Conservation (phyloP, 1,284 basidiomycete genomes). For the Ceratobasidium papillatum region DNA sequence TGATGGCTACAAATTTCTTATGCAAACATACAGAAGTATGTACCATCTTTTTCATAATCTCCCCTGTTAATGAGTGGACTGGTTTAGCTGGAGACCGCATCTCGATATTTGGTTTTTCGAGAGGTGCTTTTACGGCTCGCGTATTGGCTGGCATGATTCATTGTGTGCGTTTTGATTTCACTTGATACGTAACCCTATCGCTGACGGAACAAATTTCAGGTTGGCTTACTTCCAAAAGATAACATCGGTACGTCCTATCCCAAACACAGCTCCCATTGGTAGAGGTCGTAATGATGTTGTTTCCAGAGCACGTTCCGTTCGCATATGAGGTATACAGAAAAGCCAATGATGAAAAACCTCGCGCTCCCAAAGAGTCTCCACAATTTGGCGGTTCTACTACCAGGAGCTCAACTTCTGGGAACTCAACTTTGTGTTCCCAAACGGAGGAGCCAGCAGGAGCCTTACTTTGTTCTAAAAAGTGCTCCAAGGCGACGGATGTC, state of each 20-base stretch:
- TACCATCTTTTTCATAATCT: not conserved
- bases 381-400: too few species aligned
- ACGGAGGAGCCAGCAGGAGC: not conserved
- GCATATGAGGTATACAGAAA: conserved; percentile 42
- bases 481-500: not conserved
- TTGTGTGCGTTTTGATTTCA: not conserved
- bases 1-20: conserved; percentile 18
- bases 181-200: not conserved
- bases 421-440: not conserved
- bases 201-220: not conserved
- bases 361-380: not conserved
- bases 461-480: not conserved
- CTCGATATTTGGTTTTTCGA: conserved; percentile 44
- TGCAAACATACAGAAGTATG: conserved; percentile 6
- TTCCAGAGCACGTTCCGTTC: conserved; percentile 43
- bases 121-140: conserved; percentile 44
- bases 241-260: conserved; percentile 1
- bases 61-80: not conserved
- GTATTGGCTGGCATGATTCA: conserved; percentile 43
- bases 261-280: not conserved
- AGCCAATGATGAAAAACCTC: not conserved
- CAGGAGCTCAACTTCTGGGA: not conserved
- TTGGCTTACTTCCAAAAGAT: conserved; percentile 7
- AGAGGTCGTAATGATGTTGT: too few species aligned
- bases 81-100: conserved; percentile 16